Conservation (phyloP, 2,329 filamentous ascomycete species). For the Xylogone sp. region DNA sequence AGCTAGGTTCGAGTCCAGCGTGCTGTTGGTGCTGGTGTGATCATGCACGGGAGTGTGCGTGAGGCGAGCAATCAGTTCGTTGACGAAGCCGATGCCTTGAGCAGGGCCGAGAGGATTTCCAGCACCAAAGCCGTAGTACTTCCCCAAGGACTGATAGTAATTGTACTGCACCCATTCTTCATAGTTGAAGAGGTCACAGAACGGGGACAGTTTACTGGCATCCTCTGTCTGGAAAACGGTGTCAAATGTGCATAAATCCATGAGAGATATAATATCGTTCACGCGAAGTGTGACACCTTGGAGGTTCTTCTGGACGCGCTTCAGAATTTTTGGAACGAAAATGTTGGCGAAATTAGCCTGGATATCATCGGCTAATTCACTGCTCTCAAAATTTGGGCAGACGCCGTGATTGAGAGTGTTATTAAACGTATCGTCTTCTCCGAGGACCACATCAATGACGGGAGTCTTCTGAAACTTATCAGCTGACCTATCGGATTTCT, state of each 20-base stretch:
- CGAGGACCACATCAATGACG: conserved; percentile 59
- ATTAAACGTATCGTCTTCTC: conserved; percentile 56
- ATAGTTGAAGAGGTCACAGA: conserved; percentile 70
- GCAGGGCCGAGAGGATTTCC: conserved; percentile 74
- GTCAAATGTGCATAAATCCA: conserved; percentile 82
- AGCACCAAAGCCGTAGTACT: conserved; percentile 74
- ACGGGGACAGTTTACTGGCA: conserved; percentile 48
- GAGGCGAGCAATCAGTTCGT: conserved; percentile 76
- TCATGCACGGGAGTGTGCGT: conserved; percentile 64
- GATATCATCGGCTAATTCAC: conserved; percentile 41
- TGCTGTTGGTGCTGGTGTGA: conserved; percentile 68
- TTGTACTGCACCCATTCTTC: conserved; percentile 73
- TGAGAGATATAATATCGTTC: conserved; percentile 65
- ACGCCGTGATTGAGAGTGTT: conserved; percentile 73
- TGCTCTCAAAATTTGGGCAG: conserved; percentile 65
- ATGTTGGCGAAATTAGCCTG: conserved; percentile 53
- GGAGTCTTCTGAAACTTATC: conserved; percentile 45
- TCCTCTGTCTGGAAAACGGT: conserved; percentile 54
- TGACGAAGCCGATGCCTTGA: conserved; percentile 78
- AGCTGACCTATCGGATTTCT: conserved; percentile 20
- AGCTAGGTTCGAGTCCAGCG: conserved; percentile 58
- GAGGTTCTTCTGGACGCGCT: conserved; percentile 63
- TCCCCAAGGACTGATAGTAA: conserved; percentile 72
- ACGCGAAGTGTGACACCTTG: conserved; percentile 46
- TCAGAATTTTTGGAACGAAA: conserved; percentile 61